Conservation (phyloP, 257 asterid species). For the Datura wrightii region DNA sequence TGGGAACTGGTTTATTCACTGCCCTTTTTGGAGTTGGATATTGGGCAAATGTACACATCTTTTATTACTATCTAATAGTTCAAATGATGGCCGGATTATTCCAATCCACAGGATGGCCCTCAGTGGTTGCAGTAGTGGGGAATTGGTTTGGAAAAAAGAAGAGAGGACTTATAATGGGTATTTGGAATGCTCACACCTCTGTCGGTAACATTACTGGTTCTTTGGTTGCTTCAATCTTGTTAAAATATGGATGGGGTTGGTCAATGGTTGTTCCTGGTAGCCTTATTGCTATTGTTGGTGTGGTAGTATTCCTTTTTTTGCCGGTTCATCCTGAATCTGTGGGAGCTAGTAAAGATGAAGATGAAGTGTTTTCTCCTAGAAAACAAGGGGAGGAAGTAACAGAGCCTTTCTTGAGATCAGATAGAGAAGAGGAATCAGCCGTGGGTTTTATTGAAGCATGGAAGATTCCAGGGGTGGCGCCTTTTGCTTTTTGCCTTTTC, state of each 20-base stretch:
- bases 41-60: constrained; percentile 75
- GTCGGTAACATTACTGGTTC: constrained; percentile 91
- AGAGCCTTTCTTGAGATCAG: constrained; percentile 58
- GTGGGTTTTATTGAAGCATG: constrained; percentile 91
- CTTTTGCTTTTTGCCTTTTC: constrained; percentile 71
- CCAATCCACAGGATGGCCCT: constrained; percentile 99
- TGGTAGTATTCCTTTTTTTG: constrained; percentile 68
- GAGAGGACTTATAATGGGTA: constrained; percentile 98
- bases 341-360: constrained; percentile 58
- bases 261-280: constrained; percentile 84
- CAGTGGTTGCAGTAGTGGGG: constrained; percentile 96
- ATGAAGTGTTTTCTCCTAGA: constrained; percentile 41
- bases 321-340: constrained; percentile 80
- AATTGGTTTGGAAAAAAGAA: constrained; percentile 96
- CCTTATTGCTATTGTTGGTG: constrained; percentile 64
- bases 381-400: constrained; percentile 63
- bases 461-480: constrained; percentile 94
- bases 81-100: constrained; percentile 96
- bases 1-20: constrained; percentile 95
- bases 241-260: constrained; percentile 99
- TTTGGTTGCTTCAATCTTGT: constrained; percentile 74
- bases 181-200: constrained; percentile 98
- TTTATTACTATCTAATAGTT: constrained; percentile 71
- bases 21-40: constrained; percentile 87
- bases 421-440: constrained; percentile 50